Base-by-base conservation (phyloP, 495 filamentous ascomycete genomes). In the Hypomontagnella submonticulosa region DNA sequence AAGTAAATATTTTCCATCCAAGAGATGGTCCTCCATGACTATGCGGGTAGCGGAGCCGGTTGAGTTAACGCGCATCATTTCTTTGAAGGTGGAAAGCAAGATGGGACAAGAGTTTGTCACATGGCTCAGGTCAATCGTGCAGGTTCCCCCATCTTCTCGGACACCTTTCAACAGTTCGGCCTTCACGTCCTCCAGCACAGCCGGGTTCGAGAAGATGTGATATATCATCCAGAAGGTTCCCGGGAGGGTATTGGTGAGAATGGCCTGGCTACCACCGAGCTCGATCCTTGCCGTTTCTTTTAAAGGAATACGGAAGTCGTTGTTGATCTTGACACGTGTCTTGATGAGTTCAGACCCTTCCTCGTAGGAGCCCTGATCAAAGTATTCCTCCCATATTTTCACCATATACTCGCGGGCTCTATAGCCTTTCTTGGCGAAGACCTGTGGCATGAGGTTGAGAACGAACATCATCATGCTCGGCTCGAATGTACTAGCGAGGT, bases 1-100 rank as follows among this genome's bases (percentile, higher is more conserved):
- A 0, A 77, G 57, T 1, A 73, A 61, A 18, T 74, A 73, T 19
- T 61, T 58, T 20, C 44, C 48, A 30, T 74, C 67, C 0, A 77
- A 53, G 0, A 67, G 3, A 1, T 57, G 63, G 32, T 77, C 73
- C 19, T 73, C 62, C 23, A 60, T 56, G 0, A 71, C 72, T 6
- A 49, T 13, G 10, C 74, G 66, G 34, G 50, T 34, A 3, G 70
- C 36, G 8, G 53, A 52, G 11, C 46, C 50, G 9, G 27, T 16
- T 1, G 27, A 19, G 1, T 37, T 19, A 9, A 60, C 34, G 9
- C 70, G 70, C 11, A 72, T 32, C 0, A 60, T 63, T 47, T 75
- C 72, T 27, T 72, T 37, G 11, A 57, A 66, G 1, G 63, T 63
- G 4, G 63, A 66, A 1, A 66, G 40, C 4, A 71, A 27, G 16